Base-by-base conservation (phyloP, 2,329 filamentous ascomycete genomes). In the Fusarium lyarnte region DNA sequence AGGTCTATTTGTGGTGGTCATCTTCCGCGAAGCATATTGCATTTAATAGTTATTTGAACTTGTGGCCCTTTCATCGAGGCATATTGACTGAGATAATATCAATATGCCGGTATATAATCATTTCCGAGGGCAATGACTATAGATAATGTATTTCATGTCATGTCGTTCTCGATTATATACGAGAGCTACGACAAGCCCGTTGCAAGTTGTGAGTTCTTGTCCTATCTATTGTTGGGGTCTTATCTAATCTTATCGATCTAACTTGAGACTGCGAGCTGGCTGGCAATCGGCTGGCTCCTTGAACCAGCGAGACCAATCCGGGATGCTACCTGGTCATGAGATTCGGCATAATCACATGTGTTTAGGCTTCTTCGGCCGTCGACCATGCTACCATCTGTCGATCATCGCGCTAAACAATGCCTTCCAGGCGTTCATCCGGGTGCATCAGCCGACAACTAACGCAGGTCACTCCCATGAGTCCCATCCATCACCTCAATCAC, bases 101-200 rank as follows among this genome's bases (percentile, higher is more conserved):
- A 5, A 23, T 1, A 7, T n/a, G 6, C 27, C 0, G 21, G 27
- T n/a, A 31, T 31, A 3, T 8, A 4, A n/a, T n/a, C 7, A 13
- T 31, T 49, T 16, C 8, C 7, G 0, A 49, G 3, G 16, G 3
- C 16, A 23, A n/a, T 5, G 3, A 5, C 21, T 3, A 23, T 17
- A 23, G 3, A 17, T 9, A 12, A 4, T 47, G 0, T n/a, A n/a
- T n/a, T n/a, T n/a, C n/a, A n/a, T n/a, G n/a, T n/a, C n/a, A n/a
- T n/a, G n/a, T n/a, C n/a, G n/a, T n/a, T n/a, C n/a, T n/a, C n/a
- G n/a, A n/a, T n/a, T 19, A 17, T 13, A 5, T 17, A 1, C 4
- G 0, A 35, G 12, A 25, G 12, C 2, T 51, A 10, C 17, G 10
- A 14, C 2, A 33, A 14, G 4, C n/a, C 4, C 5, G 8, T 19